These are phyloP conservation scores for Globisporangium paddicum DNA, from an alignment of 352 stramenopile genomes.

Conservation along the genomic window DNA sequence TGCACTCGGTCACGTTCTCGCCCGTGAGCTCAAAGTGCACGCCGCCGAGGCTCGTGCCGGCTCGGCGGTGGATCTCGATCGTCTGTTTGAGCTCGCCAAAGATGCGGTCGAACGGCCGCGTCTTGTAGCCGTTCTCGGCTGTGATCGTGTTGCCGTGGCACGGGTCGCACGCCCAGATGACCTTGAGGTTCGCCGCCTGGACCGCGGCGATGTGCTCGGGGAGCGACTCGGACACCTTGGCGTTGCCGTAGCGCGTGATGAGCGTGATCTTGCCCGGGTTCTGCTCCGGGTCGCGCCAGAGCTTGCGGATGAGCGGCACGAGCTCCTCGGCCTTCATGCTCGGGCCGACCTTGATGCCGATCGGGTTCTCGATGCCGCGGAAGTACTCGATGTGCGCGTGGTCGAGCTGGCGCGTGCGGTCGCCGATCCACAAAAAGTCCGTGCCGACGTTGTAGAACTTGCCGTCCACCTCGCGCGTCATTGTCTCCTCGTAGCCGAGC, in stretches of 20 bases:
- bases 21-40: conserved; percentile 98
- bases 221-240: conserved; percentile 91
- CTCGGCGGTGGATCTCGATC: conserved; percentile 96
- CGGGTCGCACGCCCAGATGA: conserved; percentile 96
- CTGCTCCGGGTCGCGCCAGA: conserved; percentile 91
- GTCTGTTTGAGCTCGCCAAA: conserved; percentile 96
- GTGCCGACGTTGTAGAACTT: conserved; percentile 98
- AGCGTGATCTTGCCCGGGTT: conserved; percentile 97
- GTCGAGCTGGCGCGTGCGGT: conserved; percentile 97
- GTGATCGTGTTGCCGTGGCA: conserved; percentile 99
- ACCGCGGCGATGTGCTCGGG: conserved; percentile 96
- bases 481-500: conserved; percentile 97
- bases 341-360: conserved; percentile 97
- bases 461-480: conserved; percentile 92
- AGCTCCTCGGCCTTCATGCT: conserved; percentile 95
- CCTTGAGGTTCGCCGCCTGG: conserved; percentile 90
- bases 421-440: conserved; percentile 98
- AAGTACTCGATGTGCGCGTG: conserved; percentile 98
- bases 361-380: conserved; percentile 96
- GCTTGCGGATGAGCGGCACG: conserved; percentile 92
- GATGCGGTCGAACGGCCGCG: conserved; percentile 95
- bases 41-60: conserved; percentile 91
- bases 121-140: conserved; percentile 96
- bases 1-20: conserved; percentile 99
- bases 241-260: conserved; percentile 97